A percentile compares a stretch with the other conserved stretches of the same genome.
These are phyloP conservation scores for Chlorella sp. DNA, from an alignment of 139 green algal genomes.

Conservation along the genomic window DNA sequence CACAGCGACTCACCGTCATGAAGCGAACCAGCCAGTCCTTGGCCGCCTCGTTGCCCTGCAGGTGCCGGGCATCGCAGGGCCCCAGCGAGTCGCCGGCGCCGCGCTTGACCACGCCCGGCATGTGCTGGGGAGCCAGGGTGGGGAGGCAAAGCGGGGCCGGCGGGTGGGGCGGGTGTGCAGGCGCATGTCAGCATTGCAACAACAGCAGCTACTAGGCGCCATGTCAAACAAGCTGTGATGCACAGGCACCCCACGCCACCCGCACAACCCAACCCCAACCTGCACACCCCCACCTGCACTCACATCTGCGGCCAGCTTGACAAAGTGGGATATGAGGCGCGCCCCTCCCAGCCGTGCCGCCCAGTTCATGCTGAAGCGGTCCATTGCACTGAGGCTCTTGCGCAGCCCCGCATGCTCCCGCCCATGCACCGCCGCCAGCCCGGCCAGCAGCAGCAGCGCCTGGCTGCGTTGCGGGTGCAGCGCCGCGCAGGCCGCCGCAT, in stretches of 20 bases:
- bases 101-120: neutral
- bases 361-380: neutral
- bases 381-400: neutral
- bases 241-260: no score
- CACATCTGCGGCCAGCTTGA: neutral
- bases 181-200: neutral
- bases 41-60: neutral
- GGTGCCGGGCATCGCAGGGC: neutral
- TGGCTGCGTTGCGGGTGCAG: slow-evolving; percentile 2
- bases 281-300: neutral
- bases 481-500: slow-evolving; percentile 18
- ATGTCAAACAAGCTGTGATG: no score
- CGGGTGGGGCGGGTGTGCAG: neutral
- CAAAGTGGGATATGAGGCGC: neutral
- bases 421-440: slow-evolving; percentile 1
- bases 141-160: neutral
- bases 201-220: no score
- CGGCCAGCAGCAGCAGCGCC: slow-evolving; percentile 10
- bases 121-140: neutral
- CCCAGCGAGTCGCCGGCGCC: slow-evolving; percentile 6
- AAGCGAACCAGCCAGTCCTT: slow-evolving; percentile 31
- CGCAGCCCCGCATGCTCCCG: neutral
- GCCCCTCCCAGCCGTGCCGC: neutral
- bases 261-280: neutral
- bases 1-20: neutral